phyloP scores from a whole-genome alignment of 352 stramenopile species.

The Phytophthora hibernalis region DNA sequence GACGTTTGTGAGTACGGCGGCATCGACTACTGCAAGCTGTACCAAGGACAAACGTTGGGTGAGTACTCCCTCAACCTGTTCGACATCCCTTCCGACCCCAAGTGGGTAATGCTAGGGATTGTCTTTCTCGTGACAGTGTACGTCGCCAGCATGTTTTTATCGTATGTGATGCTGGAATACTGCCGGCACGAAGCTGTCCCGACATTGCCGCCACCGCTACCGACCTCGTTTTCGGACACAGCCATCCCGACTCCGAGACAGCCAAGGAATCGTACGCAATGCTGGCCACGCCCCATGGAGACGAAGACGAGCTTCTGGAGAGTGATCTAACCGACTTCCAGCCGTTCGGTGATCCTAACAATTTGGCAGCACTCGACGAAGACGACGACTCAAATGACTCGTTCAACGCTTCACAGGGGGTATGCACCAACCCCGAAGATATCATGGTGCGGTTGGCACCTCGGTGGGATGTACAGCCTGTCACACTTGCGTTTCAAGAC shows the following conservation, averaged over 20 bases:
- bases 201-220: slow-evolving; percentile 6
- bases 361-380: slow-evolving; percentile 14
- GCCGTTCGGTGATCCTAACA: slow-evolving; percentile 10
- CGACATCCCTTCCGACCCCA: slow-evolving; percentile 45
- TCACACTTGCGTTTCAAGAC: slow-evolving; percentile 62
- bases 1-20: slow-evolving; percentile 45
- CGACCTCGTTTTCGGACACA: slow-evolving; percentile 18
- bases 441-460: slow-evolving; percentile 29
- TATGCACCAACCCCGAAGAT: slow-evolving; percentile 24
- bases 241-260: slow-evolving; percentile 22
- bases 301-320: slow-evolving; percentile 37
- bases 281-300: slow-evolving; percentile 37
- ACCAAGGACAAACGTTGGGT: slow-evolving; percentile 39
- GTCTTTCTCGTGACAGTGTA: slow-evolving; percentile 36
- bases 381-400: slow-evolving; percentile 23
- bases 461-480: slow-evolving; percentile 39
- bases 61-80: too few species aligned
- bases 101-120: slow-evolving; percentile 47
- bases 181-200: slow-evolving; percentile 30
- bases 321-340: slow-evolving; percentile 33
- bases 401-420: slow-evolving; percentile 31
- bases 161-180: slow-evolving; percentile 52
- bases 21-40: slow-evolving; percentile 52
- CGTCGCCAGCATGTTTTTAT: slow-evolving; percentile 38
- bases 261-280: slow-evolving; percentile 45